A percentile compares a stretch with the other conserved stretches of the same genome.
phyloP scores from a whole-genome alignment of 164 flowering plant species.

The Saururus chinensis region DNA sequence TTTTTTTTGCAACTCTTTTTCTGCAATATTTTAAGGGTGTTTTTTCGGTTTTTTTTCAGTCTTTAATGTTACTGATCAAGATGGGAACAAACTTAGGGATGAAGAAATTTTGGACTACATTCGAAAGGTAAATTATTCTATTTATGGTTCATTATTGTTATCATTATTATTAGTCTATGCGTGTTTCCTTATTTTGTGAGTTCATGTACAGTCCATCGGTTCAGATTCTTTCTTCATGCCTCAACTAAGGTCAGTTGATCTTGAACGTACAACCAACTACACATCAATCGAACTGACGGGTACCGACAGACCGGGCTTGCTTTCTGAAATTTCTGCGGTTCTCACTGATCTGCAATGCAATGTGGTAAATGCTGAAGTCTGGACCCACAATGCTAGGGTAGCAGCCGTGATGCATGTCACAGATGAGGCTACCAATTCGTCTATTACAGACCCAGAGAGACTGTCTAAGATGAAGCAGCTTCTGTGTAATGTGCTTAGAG shows the following conservation, averaged over 20 bases:
- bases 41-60: slow-evolving; percentile 30
- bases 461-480: slow-evolving; percentile 50
- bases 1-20: neutral
- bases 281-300: slow-evolving; percentile 84
- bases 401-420: slow-evolving; percentile 87
- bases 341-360: slow-evolving; percentile 81
- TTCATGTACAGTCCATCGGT: slow-evolving; percentile 53
- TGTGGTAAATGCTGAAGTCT: slow-evolving; percentile 79
- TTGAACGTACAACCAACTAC: slow-evolving; percentile 38
- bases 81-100: slow-evolving; percentile 80
- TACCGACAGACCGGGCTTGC: slow-evolving; percentile 76
- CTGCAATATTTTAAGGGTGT: neutral
- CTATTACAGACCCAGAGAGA: slow-evolving; percentile 54
- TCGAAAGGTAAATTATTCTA: slow-evolving; percentile 34
- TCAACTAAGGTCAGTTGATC: slow-evolving; percentile 58
- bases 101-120: slow-evolving; percentile 57
- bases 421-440: slow-evolving; percentile 45
- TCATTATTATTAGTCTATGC: neutral
- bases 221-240: slow-evolving; percentile 51
- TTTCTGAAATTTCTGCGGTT: slow-evolving; percentile 85
- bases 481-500: slow-evolving; percentile 61
- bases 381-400: slow-evolving; percentile 89
- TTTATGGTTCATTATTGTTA: neutral
- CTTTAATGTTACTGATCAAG: slow-evolving; percentile 71
- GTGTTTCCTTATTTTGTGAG: slow-evolving; percentile 1